Conservation (phyloP, 1,284 basidiomycete species). For the Gomphus bonarii region DNA sequence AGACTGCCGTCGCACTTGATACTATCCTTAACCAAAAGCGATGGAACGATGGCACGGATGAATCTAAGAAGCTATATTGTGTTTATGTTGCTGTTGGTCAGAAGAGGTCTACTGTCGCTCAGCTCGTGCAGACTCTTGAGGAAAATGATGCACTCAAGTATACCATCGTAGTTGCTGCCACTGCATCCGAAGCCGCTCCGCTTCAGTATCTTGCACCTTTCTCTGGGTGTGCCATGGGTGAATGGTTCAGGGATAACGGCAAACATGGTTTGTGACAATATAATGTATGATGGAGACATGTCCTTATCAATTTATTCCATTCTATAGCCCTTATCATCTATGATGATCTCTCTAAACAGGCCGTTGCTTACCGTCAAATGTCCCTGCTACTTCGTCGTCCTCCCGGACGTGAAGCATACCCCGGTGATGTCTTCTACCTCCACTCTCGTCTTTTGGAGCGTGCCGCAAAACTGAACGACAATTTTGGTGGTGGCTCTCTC, state of each 20-base stretch:
- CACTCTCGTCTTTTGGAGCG: conserved; percentile 99
- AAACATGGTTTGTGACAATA: conserved; percentile 56
- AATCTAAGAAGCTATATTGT: conserved; percentile 98
- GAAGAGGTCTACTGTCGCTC: conserved; percentile 98
- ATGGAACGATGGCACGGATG: conserved; percentile 97
- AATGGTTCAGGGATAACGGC: conserved; percentile 99
- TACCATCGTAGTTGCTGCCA: conserved; percentile 97
- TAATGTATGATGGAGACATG: conserved; percentile 3
- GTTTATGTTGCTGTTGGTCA: conserved; percentile 99
- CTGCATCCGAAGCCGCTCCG: conserved; percentile 97
- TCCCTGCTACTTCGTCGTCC: conserved; percentile 98
- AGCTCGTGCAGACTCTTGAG: conserved; percentile 98
- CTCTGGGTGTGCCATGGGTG: conserved; percentile 99
- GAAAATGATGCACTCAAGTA: conserved; percentile 99
- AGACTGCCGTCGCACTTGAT: conserved; percentile 98
- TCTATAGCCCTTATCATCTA: conserved; percentile 88
- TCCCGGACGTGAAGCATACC: conserved; percentile 99
- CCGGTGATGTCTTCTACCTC: conserved; percentile 99
- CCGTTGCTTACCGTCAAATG: conserved; percentile 99
- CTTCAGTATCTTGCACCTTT: conserved; percentile 99
- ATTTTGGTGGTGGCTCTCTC: conserved; percentile 94
- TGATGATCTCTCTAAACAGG: conserved; percentile 99
- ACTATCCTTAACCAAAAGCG: conserved; percentile 99
- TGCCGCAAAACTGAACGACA: conserved; percentile 99
- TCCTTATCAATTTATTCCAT: conserved; percentile 13